These are phyloP conservation scores for Naematelia encephala DNA, from an alignment of 768 basidiomycete species.

Conservation along the genomic window DNA sequence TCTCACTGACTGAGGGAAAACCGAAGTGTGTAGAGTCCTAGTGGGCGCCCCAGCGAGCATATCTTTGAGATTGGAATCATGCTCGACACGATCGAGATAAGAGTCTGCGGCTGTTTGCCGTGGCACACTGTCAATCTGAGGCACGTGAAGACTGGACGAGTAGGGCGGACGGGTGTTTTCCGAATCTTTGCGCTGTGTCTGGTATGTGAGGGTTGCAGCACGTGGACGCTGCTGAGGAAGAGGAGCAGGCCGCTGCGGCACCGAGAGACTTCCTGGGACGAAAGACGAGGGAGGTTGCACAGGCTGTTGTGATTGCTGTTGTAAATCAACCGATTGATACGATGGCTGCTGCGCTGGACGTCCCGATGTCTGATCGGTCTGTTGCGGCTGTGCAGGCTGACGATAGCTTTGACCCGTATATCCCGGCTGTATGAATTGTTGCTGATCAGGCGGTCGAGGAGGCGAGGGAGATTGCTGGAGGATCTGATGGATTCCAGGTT, in stretches of 20 bases:
- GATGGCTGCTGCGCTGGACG: constrained; percentile 9
- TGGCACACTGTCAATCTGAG: constrained; percentile 12
- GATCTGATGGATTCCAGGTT: background rate
- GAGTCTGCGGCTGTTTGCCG: constrained; percentile 38
- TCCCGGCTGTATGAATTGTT: background rate
- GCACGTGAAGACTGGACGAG: background rate
- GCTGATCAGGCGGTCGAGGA: background rate
- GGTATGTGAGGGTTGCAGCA: background rate
- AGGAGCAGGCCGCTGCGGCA: background rate
- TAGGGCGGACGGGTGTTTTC: constrained; percentile 5
- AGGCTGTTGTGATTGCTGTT: constrained; percentile 9
- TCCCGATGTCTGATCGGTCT: background rate
- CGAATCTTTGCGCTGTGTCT: constrained; percentile 2
- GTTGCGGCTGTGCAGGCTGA: constrained; percentile 2
- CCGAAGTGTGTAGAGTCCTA: constrained; percentile 40
- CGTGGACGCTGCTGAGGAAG: background rate
- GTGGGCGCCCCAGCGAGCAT: constrained; percentile 37
- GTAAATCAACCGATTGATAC: no score
- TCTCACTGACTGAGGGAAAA: constrained; percentile 6
- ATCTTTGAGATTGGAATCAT: constrained; percentile 77
- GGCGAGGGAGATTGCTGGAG: constrained; percentile 1
- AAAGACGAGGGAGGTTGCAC: constrained; percentile 13
- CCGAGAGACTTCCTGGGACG: background rate
- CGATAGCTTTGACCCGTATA: background rate
- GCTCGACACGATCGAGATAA: constrained; percentile 66